These are phyloP conservation scores for Patellifolia procumbens DNA, from an alignment of 179 eudicot genomes.

Conservation along the genomic window DNA sequence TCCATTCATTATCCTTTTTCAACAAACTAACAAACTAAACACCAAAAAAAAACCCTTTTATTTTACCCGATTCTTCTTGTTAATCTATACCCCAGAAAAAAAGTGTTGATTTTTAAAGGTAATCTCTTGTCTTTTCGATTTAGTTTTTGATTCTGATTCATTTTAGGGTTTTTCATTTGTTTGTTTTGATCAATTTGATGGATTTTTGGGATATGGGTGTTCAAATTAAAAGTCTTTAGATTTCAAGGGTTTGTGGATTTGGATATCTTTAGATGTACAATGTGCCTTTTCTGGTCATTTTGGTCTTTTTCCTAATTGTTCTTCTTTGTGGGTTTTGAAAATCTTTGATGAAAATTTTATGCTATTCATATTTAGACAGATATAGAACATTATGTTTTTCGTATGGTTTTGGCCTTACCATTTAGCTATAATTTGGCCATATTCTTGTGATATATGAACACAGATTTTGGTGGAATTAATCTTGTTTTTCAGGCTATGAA, in stretches of 20 bases:
- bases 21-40: not conserved
- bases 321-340: not conserved
- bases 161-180: slow-evolving; percentile 19
- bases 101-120: slow-evolving; percentile 20
- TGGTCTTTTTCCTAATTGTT: not conserved
- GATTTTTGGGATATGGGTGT: not conserved
- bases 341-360: not conserved
- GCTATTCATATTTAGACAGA: not conserved
- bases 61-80: not conserved
- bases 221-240: not conserved
- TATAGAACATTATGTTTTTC: not conserved
- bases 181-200: not conserved
- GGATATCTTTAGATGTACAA: slow-evolving; percentile 2
- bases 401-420: too few species aligned
- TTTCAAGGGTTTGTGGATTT: slow-evolving; percentile 21
- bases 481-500: not conserved
- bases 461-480: not conserved
- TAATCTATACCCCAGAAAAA: not conserved
- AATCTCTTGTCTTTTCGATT: not conserved
- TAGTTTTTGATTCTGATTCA: slow-evolving; percentile 2
- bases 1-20: not conserved
- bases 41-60: not conserved
- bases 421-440: too few species aligned
- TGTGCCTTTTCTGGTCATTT: slow-evolving; percentile 1
- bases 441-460: too few species aligned